phyloP scores from a whole-genome alignment of 768 basidiomycete genomes.

The Lactifluus hygrophoroides region DNA sequence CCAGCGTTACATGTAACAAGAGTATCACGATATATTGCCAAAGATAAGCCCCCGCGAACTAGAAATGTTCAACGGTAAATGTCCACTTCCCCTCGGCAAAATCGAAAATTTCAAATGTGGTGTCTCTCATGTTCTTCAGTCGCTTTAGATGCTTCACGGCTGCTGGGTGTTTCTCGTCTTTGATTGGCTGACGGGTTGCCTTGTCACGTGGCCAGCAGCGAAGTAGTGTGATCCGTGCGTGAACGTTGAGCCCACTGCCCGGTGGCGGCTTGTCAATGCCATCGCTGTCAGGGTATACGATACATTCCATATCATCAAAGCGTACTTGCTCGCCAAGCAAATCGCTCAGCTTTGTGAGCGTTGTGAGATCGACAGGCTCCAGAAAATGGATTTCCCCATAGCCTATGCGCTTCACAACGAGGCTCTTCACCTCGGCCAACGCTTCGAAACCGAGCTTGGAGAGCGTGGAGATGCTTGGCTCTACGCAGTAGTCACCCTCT shows the following conservation, averaged over 20 bases:
- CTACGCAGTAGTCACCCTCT: constrained; percentile 89
- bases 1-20: neutral
- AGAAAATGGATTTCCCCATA: constrained; percentile 82
- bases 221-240: constrained; percentile 65
- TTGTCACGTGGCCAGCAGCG: constrained; percentile 88
- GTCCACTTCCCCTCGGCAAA: constrained; percentile 81
- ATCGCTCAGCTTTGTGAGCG: constrained; percentile 65
- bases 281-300: constrained; percentile 86
- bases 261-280: constrained; percentile 77
- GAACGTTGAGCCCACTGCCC: constrained; percentile 85
- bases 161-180: constrained; percentile 63
- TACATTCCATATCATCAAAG: constrained; percentile 88
- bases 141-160: constrained; percentile 70
- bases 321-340: constrained; percentile 81
- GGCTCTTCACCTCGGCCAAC: constrained; percentile 60
- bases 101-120: constrained; percentile 76
- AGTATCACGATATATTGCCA: neutral
- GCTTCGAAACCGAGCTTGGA: constrained; percentile 65
- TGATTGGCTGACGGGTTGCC: constrained; percentile 83
- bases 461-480: constrained; percentile 67
- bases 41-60: constrained; percentile 17
- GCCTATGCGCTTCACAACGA: constrained; percentile 86
- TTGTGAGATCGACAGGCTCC: constrained; percentile 78
- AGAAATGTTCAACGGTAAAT: constrained; percentile 93
- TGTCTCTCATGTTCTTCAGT: constrained; percentile 77